These are phyloP conservation scores for Paecilomyces variotii DNA, from an alignment of 2,329 filamentous ascomycete genomes.

Conservation along the genomic window DNA sequence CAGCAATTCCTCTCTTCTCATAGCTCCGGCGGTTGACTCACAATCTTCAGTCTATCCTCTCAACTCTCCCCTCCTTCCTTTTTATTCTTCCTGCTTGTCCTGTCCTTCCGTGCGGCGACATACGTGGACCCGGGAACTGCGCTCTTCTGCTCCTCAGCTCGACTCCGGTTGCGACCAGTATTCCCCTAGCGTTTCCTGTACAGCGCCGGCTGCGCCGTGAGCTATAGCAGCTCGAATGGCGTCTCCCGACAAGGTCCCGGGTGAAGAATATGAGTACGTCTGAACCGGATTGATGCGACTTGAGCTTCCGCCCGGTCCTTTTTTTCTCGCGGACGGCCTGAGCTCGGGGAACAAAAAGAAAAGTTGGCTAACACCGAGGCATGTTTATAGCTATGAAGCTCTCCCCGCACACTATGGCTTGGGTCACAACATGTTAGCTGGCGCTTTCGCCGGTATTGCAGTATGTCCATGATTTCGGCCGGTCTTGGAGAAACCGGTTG, in stretches of 20 bases:
- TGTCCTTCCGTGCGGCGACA: not conserved
- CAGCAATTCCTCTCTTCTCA: not conserved
- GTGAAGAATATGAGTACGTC: constrained; percentile 40
- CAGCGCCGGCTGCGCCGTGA: constrained; percentile 28
- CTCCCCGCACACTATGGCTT: constrained; percentile 92
- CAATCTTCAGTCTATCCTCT: not conserved
- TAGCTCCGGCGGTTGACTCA: constrained; percentile 1
- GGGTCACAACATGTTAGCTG: constrained; percentile 88
- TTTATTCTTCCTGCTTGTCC: not conserved
- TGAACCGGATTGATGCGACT: constrained; percentile 1
- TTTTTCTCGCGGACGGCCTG: constrained; percentile 4
- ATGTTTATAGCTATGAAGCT: constrained; percentile 67
- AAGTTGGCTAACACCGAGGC: constrained; percentile 2
- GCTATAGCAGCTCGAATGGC: constrained; percentile 33
- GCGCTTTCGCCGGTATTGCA: constrained; percentile 93
- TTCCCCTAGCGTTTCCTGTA: constrained; percentile 3
- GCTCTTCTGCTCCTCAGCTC: not conserved
- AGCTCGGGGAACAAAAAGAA: constrained; percentile 1
- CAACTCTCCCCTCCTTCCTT: not conserved
- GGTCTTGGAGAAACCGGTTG: constrained; percentile 6
- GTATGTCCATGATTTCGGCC: constrained; percentile 46
- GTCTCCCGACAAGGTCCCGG: constrained; percentile 32
- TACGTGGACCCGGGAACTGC: not conserved
- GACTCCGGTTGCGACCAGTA: not conserved
- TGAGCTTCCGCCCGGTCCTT: not conserved